Evolutionary conservation across 2,329 filamentous ascomycete species (phyloP).

Genomic region (Salinomyces thailandicus): DNA sequence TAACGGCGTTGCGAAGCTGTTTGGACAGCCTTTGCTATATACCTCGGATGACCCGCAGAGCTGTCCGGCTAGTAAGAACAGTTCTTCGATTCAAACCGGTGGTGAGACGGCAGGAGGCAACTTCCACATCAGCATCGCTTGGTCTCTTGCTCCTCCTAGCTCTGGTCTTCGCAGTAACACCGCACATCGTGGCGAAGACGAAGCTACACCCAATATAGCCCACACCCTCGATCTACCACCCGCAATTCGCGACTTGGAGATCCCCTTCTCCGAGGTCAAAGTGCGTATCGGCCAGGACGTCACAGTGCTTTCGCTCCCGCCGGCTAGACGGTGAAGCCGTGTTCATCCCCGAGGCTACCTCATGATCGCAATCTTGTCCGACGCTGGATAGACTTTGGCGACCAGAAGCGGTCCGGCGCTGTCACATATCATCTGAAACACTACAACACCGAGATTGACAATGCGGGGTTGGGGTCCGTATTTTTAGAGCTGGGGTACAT

Average conservation of each 20-base stretch:
- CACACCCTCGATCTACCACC: neutral
- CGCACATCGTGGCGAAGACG: too few relatives aligned
- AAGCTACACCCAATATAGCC: neutral
- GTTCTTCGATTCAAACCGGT: neutral
- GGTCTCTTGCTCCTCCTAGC: constrained; percentile 46
- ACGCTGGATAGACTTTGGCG: too few relatives aligned
- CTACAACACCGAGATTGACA: too few relatives aligned
- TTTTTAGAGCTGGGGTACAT: too few relatives aligned
- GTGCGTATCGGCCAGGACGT: constrained; percentile 37
- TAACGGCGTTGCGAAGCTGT: constrained; percentile 51
- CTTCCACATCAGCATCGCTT: constrained; percentile 86
- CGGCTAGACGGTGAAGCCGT: too few relatives aligned
- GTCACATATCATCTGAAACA: too few relatives aligned
- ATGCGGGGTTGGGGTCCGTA: too few relatives aligned
- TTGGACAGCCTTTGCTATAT: constrained; percentile 65
- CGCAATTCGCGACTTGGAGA: constrained; percentile 2
- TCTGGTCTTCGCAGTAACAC: neutral
- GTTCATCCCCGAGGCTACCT: too few relatives aligned
- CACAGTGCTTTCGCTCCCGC: constrained; percentile 2
- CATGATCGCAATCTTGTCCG: too few relatives aligned
- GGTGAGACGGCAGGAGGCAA: constrained; percentile 5
- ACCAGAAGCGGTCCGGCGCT: too few relatives aligned
- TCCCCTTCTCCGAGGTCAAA: constrained; percentile 34
- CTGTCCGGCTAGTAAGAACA: neutral
- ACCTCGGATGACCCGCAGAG: constrained; percentile 11